A percentile compares a stretch with the other conserved stretches of the same genome.
Conservation (phyloP, 164 flowering plant species). For the Amborella trichopoda region DNA sequence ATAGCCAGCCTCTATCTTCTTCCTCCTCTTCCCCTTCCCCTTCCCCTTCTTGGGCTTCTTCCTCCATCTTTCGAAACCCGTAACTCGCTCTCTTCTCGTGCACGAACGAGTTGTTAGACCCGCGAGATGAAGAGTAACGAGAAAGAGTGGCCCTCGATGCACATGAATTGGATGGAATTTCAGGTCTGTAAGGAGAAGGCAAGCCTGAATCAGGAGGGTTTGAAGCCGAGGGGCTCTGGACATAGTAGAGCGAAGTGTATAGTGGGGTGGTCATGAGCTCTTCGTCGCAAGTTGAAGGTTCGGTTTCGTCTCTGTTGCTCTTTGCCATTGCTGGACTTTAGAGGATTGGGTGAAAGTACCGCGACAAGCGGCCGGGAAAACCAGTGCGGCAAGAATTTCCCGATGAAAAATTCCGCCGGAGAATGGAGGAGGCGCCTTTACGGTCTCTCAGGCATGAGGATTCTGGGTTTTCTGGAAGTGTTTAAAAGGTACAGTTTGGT, state of each 20-base stretch:
- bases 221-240: conserved; percentile 68
- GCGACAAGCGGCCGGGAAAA: too few species aligned
- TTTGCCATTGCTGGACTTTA: too few species aligned
- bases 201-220: conserved; percentile 11
- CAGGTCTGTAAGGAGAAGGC: conserved; percentile 5
- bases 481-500: too few species aligned
- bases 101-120: conserved; percentile 37
- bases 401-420: too few species aligned
- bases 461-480: too few species aligned
- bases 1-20: conserved; percentile 6
- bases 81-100: conserved; percentile 24
- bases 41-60: conserved; percentile 6
- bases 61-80: conserved; percentile 14
- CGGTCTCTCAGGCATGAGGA: too few species aligned
- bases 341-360: too few species aligned
- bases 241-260: conserved; percentile 44
- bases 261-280: too few species aligned
- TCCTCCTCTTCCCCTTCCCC: conserved; percentile 8
- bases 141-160: conserved; percentile 22
- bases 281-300: too few species aligned
- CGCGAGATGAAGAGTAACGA: conserved; percentile 61
- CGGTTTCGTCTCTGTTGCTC: too few species aligned
- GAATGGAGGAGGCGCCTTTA: too few species aligned
- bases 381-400: too few species aligned
- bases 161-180: background rate